These are phyloP conservation scores for Citeromyces matritensis DNA, from an alignment of 805 yeast genomes.

Conservation along the genomic window DNA sequence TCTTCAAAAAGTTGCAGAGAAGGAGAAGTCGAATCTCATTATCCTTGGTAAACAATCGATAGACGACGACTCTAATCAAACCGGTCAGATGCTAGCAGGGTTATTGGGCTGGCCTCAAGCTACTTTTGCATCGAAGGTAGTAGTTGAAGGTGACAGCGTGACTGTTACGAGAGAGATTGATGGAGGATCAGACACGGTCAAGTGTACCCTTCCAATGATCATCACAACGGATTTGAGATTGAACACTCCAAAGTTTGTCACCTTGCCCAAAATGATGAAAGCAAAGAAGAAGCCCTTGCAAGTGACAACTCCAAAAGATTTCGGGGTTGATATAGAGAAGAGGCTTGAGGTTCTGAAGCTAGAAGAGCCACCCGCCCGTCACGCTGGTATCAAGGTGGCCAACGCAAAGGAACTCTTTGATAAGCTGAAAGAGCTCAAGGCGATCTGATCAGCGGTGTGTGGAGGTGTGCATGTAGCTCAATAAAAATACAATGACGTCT, in stretches of 20 bases:
- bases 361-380: conserved; percentile 74
- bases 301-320: conserved; percentile 44
- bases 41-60: conserved; percentile 94
- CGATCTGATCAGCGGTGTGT: conserved; percentile 23
- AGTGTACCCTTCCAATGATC: conserved; percentile 68
- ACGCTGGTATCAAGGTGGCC: conserved; percentile 68
- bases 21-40: conserved; percentile 61
- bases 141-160: conserved; percentile 32
- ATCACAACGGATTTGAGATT: conserved; percentile 89
- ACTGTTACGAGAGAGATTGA: conserved; percentile 86
- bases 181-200: conserved; percentile 81
- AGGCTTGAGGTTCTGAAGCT: conserved; percentile 60
- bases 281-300: conserved; percentile 93
- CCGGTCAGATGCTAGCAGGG: conserved; percentile 95
- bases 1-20: conserved; percentile 55
- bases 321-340: conserved; percentile 48
- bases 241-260: conserved; percentile 92
- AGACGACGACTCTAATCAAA: conserved; percentile 89
- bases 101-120: conserved; percentile 93
- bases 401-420: conserved; percentile 70
- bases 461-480: not conserved
- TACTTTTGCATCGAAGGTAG: conserved; percentile 83
- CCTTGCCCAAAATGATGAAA: conserved; percentile 93
- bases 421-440: conserved; percentile 66
- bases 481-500: conserved; percentile 5